A percentile compares a stretch with the other conserved stretches of the same genome.
phyloP scores from a whole-genome alignment of 306 rosid genomes.

The Cucumis sativus region DNA sequence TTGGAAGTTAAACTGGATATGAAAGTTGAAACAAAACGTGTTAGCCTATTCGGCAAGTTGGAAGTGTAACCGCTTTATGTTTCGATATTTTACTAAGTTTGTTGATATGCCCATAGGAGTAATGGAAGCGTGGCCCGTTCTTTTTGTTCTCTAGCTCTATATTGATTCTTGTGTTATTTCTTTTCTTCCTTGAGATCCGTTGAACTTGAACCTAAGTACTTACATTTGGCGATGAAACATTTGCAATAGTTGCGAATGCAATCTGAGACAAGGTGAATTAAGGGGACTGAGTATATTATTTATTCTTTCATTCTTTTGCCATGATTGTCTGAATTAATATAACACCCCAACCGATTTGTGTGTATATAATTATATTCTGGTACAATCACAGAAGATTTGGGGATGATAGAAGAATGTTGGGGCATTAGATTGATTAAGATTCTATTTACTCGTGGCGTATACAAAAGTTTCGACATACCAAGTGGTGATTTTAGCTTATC shows the following conservation, averaged over 20 bases:
- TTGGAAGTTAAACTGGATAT: neutral
- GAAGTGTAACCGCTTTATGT: neutral
- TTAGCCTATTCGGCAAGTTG: neutral
- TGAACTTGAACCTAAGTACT: neutral
- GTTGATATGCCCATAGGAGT: neutral
- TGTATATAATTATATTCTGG: slow-evolving; percentile 5
- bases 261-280: neutral
- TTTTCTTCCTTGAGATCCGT: neutral
- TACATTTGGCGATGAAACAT: neutral
- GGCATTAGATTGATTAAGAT: neutral
- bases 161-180: neutral
- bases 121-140: neutral
- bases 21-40: neutral
- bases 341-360: neutral
- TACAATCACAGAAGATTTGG: neutral
- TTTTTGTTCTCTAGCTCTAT: neutral
- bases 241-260: neutral
- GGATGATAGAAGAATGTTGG: neutral
- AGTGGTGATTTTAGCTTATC: neutral
- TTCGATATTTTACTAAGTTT: neutral
- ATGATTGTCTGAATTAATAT: neutral
- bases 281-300: neutral
- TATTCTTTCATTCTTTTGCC: neutral
- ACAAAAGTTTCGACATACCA: neutral
- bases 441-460: neutral